phyloP scores from a whole-genome alignment of 2,329 filamentous ascomycete species.

The Calonectria hongkongensis region DNA sequence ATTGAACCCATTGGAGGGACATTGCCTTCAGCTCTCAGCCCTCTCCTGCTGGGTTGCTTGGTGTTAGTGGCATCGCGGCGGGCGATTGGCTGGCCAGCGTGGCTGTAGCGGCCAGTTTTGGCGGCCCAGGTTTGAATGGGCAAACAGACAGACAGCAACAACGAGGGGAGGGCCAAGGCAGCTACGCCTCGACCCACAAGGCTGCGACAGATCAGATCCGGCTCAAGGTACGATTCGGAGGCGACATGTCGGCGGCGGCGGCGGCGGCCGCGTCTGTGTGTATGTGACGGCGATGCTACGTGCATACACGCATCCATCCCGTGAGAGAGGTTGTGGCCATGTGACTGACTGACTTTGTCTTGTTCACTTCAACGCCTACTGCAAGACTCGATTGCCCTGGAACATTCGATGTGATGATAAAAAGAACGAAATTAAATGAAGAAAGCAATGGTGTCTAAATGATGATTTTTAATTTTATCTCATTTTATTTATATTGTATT shows the following conservation, averaged over 20 bases:
- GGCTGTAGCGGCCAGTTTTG: constrained; percentile 34
- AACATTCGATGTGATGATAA: no score
- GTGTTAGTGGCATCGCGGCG: neutral
- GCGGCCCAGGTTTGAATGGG: constrained; percentile 19
- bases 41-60: neutral
- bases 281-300: neutral
- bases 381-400: no score
- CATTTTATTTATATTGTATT: no score
- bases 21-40: constrained; percentile 19
- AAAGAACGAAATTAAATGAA: no score
- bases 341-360: no score
- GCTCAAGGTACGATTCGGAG: neutral
- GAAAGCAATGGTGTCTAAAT: no score
- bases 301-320: no score
- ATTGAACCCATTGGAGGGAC: neutral
- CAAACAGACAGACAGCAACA: neutral
- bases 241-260: neutral
- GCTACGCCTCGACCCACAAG: constrained; percentile 33
- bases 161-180: constrained; percentile 1
- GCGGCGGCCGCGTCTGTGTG: neutral
- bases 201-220: constrained; percentile 8
- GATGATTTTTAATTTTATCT: no score
- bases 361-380: no score
- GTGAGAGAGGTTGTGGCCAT: no score
- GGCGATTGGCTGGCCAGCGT: constrained; percentile 30